These are phyloP conservation scores for Cyberlindnera bimundalis DNA, from an alignment of 805 yeast species.

Conservation along the genomic window DNA sequence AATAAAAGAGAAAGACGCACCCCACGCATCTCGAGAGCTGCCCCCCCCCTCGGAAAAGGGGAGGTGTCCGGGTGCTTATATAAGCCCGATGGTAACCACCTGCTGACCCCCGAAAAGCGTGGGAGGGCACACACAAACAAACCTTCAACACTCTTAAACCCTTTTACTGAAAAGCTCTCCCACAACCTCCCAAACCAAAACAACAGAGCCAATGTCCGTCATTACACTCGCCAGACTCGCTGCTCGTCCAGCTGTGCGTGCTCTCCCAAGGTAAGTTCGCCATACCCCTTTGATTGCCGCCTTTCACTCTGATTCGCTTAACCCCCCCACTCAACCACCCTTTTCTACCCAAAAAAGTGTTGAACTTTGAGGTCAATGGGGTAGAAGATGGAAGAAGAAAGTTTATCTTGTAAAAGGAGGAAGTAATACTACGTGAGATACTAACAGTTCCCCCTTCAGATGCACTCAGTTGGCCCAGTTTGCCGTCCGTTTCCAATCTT, in stretches of 20 bases:
- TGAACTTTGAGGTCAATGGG: too few relatives aligned
- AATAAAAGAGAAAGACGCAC: too few relatives aligned
- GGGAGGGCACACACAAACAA: not conserved
- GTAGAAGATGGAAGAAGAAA: too few relatives aligned
- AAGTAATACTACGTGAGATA: not conserved
- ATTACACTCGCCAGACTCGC: conserved; percentile 15
- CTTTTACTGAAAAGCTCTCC: too few relatives aligned
- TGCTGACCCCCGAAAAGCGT: conserved; percentile 2
- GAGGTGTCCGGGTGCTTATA: conserved; percentile 10
- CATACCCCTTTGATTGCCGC: too few relatives aligned
- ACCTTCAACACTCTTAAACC: not conserved
- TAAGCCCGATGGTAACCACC: too few relatives aligned
- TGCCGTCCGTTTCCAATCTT: conserved; percentile 26
- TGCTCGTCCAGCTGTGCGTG: conserved; percentile 18
- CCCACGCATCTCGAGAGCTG: too few relatives aligned
- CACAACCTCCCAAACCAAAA: too few relatives aligned
- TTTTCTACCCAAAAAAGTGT: too few relatives aligned
- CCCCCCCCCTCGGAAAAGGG: not conserved
- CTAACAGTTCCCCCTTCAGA: conserved; percentile 9
- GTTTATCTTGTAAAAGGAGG: too few relatives aligned
- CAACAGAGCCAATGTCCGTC: conserved; percentile 8
- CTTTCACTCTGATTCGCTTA: too few relatives aligned
- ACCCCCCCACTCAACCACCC: too few relatives aligned
- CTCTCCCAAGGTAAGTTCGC: conserved; percentile 14
- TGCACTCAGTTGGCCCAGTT: conserved; percentile 18